Evolutionary conservation across 352 stramenopile genomes (phyloP).

Genomic region (Globisporangium parvum): DNA sequence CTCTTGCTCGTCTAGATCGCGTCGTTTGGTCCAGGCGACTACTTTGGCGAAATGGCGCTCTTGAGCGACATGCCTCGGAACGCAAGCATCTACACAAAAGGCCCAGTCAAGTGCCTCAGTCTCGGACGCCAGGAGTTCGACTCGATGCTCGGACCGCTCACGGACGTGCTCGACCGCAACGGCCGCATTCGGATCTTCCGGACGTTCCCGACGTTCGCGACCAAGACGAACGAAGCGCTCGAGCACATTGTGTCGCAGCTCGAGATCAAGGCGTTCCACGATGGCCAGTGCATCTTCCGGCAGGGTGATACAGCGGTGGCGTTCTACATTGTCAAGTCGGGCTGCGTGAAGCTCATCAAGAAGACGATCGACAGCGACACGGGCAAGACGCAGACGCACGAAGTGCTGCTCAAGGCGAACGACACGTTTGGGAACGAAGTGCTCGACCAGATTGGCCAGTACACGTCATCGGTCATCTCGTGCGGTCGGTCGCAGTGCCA

Average conservation of each 20-base stretch:
- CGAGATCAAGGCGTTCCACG: slow-evolving; percentile 72
- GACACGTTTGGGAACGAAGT: slow-evolving; percentile 68
- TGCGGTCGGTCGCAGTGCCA: slow-evolving; percentile 61
- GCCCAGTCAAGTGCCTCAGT: slow-evolving; percentile 59
- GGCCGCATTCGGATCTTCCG: slow-evolving; percentile 61
- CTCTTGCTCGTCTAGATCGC: slow-evolving; percentile 31
- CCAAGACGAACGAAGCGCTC: slow-evolving; percentile 52
- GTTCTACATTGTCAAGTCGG: slow-evolving; percentile 78
- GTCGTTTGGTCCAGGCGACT: slow-evolving; percentile 62
- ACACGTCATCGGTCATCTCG: slow-evolving; percentile 50
- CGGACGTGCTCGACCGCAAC: slow-evolving; percentile 67
- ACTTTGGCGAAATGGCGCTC: slow-evolving; percentile 91
- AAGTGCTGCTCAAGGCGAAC: slow-evolving; percentile 65
- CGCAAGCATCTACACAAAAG: slow-evolving; percentile 59
- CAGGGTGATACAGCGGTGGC: slow-evolving; percentile 44
- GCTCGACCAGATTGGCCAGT: slow-evolving; percentile 43
- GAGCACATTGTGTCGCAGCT: slow-evolving; percentile 69
- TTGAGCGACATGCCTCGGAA: slow-evolving; percentile 86
- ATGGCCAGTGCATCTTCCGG: slow-evolving; percentile 55
- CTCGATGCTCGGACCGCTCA: slow-evolving; percentile 68
- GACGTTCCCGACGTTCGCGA: slow-evolving; percentile 45
- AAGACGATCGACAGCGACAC: slow-evolving; percentile 30
- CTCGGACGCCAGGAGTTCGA: slow-evolving; percentile 71
- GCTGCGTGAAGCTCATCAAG: slow-evolving; percentile 65
- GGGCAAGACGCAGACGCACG: slow-evolving; percentile 24